Evolutionary conservation across 1,284 basidiomycete genomes (phyloP).

Genomic region (Neotropicomus parvogracilis): DNA sequence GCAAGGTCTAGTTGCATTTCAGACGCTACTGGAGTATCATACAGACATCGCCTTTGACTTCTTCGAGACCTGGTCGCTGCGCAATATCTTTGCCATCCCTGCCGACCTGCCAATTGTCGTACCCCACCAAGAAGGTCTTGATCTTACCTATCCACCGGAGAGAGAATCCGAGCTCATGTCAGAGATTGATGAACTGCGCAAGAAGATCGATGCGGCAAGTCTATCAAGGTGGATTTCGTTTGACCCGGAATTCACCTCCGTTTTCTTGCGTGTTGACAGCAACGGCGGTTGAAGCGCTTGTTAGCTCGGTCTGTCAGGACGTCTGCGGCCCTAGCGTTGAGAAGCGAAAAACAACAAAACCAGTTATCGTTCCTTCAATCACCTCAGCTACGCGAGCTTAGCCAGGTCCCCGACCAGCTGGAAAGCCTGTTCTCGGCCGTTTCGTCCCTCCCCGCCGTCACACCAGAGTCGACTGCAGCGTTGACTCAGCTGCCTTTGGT

Average conservation of each 20-base stretch:
- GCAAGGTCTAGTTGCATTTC: conserved; percentile 71
- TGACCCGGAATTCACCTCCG: conserved; percentile 4
- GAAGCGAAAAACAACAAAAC: conserved; percentile 42
- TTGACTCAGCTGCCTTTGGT: conserved; percentile 38
- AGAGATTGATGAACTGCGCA: conserved; percentile 58
- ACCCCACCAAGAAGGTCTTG: conserved; percentile 61
- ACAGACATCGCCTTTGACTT: conserved; percentile 78
- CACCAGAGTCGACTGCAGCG: conserved; percentile 40
- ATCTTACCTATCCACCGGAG: conserved; percentile 48
- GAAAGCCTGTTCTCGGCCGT: conserved; percentile 44
- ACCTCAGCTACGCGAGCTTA: conserved; percentile 33
- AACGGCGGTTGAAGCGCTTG: conserved; percentile 57
- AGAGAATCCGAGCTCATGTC: conserved; percentile 55
- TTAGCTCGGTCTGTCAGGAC: conserved; percentile 45
- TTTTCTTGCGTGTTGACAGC: conserved; percentile 38
- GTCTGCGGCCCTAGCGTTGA: conserved; percentile 42
- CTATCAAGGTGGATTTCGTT: not conserved
- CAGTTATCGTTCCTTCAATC: conserved; percentile 46
- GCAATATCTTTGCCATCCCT: conserved; percentile 72
- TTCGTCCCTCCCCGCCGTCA: conserved; percentile 49
- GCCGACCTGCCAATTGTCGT: conserved; percentile 62
- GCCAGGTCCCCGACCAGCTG: conserved; percentile 38
- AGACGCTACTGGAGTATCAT: conserved; percentile 72
- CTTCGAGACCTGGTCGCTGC: conserved; percentile 73
- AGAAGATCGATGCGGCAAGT: conserved; percentile 59